Percentiles rank a stretch among this genome's conserved stretches.
Conservation (phyloP, 73 alveolate species). For the Paramecium primaurelia region DNA sequence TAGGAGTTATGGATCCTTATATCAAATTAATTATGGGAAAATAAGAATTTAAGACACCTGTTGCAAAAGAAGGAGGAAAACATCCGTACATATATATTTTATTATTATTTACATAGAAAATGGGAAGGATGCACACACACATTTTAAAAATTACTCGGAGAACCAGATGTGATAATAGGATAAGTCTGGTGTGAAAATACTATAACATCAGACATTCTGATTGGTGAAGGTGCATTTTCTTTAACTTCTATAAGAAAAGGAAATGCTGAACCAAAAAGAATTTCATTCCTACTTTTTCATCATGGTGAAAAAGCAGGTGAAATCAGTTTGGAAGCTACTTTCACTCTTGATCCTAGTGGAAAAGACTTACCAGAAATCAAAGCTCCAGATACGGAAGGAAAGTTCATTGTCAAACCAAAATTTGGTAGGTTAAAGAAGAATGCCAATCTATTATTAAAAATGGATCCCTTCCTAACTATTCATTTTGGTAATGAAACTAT, state of each 20-base stretch:
- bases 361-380: slow-evolving; percentile 15
- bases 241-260: slow-evolving; percentile 43
- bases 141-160: slow-evolving; percentile 34
- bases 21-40: not conserved
- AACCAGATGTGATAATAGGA: slow-evolving; percentile 26
- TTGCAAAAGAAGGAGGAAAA: slow-evolving; percentile 16
- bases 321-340: slow-evolving; percentile 15
- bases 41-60: not conserved
- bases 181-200: slow-evolving; percentile 22
- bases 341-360: slow-evolving; percentile 7
- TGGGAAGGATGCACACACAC: slow-evolving; percentile 10
- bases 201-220: not conserved
- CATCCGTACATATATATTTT: not conserved
- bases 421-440: slow-evolving; percentile 30
- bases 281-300: not conserved
- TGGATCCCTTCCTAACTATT: not conserved
- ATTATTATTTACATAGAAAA: not conserved
- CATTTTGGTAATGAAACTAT: slow-evolving; percentile 42
- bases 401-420: slow-evolving; percentile 36
- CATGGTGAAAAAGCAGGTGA: slow-evolving; percentile 35
- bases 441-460: not conserved
- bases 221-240: slow-evolving; percentile 48
- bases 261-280: slow-evolving; percentile 44
- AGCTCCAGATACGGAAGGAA: slow-evolving; percentile 50
- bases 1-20: slow-evolving; percentile 50